A percentile compares a stretch with the other conserved stretches of the same genome.
phyloP scores from a whole-genome alignment of 2,329 filamentous ascomycete genomes.

The Scorias spongiosa region DNA sequence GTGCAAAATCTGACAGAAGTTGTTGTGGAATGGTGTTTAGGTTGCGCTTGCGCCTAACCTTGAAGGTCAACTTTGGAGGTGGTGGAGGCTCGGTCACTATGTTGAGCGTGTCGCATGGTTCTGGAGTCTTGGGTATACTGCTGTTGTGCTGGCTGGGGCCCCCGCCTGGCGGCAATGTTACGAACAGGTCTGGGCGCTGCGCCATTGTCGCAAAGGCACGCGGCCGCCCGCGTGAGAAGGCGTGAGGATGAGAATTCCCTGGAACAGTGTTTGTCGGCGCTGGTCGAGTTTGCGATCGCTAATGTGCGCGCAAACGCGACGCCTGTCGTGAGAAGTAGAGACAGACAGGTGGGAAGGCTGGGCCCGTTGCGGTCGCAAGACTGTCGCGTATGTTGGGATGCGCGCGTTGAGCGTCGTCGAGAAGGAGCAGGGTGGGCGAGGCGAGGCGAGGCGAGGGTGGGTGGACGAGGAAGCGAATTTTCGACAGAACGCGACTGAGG shows the following conservation, averaged over 20 bases:
- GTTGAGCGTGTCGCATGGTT: conserved; percentile 24
- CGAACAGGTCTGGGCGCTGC: conserved; percentile 31
- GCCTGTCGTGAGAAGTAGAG: neutral
- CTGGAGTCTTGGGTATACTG: conserved; percentile 26
- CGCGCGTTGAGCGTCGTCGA: neutral
- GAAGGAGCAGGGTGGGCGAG: neutral
- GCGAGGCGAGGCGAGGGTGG: neutral
- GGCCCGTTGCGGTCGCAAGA: neutral
- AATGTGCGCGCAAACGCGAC: neutral
- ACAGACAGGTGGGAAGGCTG: neutral
- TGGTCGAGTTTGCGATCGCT: neutral
- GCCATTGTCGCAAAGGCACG: conserved; percentile 16
- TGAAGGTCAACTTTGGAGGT: conserved; percentile 32
- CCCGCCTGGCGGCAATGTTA: conserved; percentile 35
- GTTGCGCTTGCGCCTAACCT: conserved; percentile 30
- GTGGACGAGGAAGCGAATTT: neutral
- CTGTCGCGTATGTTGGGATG: neutral
- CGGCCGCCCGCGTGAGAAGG: neutral
- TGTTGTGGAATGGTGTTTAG: conserved; percentile 13
- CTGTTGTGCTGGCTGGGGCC: conserved; percentile 34
- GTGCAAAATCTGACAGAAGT: conserved; percentile 15
- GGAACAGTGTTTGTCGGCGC: neutral
- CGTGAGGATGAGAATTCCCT: neutral
- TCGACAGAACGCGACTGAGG: no score
- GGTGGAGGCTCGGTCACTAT: conserved; percentile 24